Conservation (phyloP, 208 protist genomes). For the Crithidia acanthocephali region DNA sequence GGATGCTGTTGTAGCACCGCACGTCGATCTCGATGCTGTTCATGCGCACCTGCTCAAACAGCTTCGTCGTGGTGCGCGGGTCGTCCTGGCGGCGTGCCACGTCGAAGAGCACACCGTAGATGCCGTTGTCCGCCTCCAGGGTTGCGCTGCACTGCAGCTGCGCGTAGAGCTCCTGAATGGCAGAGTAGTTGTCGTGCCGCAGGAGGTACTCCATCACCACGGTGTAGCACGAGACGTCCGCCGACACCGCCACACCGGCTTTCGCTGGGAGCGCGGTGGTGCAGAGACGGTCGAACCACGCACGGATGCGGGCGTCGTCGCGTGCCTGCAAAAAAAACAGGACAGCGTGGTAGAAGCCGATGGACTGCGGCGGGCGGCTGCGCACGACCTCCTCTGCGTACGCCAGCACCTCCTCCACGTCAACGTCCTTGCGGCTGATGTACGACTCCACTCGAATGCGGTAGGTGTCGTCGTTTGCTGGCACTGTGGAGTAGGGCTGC, state of each 20-base stretch:
- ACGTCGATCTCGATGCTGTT: slow-evolving; percentile 59
- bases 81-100: slow-evolving; percentile 45
- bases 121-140: slow-evolving; percentile 58
- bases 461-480: slow-evolving; percentile 75
- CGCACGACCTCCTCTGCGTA: slow-evolving; percentile 26
- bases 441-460: slow-evolving; percentile 65
- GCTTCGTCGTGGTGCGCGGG: slow-evolving; percentile 32
- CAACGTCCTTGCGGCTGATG: slow-evolving; percentile 31
- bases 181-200: slow-evolving; percentile 35
- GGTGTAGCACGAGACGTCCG: slow-evolving; percentile 62
- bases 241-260: background rate
- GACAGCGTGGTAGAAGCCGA: slow-evolving; percentile 59
- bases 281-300: slow-evolving; percentile 58
- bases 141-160: slow-evolving; percentile 54
- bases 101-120: slow-evolving; percentile 75
- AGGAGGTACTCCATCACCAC: slow-evolving; percentile 73
- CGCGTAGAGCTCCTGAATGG: slow-evolving; percentile 64
- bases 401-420: slow-evolving; percentile 33
- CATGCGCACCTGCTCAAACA: slow-evolving; percentile 86
- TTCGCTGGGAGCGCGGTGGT: background rate
- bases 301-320: slow-evolving; percentile 49
- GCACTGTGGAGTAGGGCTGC: slow-evolving; percentile 44
- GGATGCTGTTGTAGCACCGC: slow-evolving; percentile 80
- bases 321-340: slow-evolving; percentile 51
- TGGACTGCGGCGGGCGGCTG: slow-evolving; percentile 15